These are phyloP conservation scores for Sphagnurus paluster DNA, from an alignment of 1,284 basidiomycete species.

Conservation along the genomic window DNA sequence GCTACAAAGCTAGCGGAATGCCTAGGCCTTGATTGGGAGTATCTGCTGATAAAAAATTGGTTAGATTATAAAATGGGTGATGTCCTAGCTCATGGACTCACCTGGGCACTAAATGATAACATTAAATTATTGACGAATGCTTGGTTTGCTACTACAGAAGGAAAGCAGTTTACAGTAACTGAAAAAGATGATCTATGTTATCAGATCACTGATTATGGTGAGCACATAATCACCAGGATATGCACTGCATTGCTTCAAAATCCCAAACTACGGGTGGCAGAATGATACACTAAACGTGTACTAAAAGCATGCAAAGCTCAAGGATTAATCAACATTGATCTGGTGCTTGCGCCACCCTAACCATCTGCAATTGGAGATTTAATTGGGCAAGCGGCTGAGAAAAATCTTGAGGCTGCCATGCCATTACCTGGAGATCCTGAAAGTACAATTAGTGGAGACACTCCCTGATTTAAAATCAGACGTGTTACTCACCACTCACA, in stretches of 20 bases:
- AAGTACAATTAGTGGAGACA: not conserved
- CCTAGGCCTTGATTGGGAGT: not conserved
- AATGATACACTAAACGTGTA: conserved; percentile 6
- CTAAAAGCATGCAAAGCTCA: not conserved
- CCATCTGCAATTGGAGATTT: not conserved
- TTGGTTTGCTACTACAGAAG: conserved; percentile 3
- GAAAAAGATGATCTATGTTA: conserved; percentile 4
- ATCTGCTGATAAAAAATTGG: not conserved
- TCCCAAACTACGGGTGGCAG: conserved; percentile 1
- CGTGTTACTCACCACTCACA: too few species aligned
- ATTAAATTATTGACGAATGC: not conserved
- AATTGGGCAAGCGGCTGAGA: not conserved
- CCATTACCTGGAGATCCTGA: conserved; percentile 2
- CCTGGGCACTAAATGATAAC: conserved; percentile 8
- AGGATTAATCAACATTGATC: not conserved
- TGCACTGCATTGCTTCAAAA: not conserved
- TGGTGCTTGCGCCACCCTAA: not conserved
- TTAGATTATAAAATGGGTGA: conserved; percentile 11
- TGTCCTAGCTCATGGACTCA: conserved; percentile 2
- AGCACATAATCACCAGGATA: conserved; percentile 5
- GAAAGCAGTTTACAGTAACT: not conserved
- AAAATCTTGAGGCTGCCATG: not conserved
- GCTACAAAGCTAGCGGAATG: not conserved
- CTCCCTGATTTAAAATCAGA: too few species aligned
- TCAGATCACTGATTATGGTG: conserved; percentile 10